phyloP scores from a whole-genome alignment of 805 yeast genomes.

The Allodekkera sacchari region DNA sequence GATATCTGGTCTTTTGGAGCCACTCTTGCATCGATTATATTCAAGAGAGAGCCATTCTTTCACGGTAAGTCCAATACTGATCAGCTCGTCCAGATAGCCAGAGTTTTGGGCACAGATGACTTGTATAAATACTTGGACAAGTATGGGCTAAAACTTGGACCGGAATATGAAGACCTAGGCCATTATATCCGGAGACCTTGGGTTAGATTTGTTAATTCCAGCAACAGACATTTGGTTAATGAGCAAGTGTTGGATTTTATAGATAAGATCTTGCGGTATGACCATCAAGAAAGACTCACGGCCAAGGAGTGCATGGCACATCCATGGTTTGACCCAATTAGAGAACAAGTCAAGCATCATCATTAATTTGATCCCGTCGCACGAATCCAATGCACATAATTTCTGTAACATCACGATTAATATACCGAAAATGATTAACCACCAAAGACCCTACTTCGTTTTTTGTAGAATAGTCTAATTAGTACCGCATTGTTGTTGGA shows the following conservation, averaged over 20 bases:
- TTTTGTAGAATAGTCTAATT: too few relatives aligned
- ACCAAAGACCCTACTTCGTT: too few relatives aligned
- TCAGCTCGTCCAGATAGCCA: slow-evolving; percentile 82
- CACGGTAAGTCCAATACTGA: slow-evolving; percentile 87
- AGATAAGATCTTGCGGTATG: slow-evolving; percentile 72
- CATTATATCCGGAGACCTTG: slow-evolving; percentile 80
- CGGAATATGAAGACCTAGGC: slow-evolving; percentile 72
- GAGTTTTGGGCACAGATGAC: slow-evolving; percentile 81
- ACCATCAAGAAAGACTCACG: slow-evolving; percentile 81
- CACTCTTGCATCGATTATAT: slow-evolving; percentile 82
- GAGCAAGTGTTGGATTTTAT: slow-evolving; percentile 74
- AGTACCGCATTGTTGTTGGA: too few relatives aligned
- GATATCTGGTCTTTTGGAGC: slow-evolving; percentile 95
- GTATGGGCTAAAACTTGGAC: slow-evolving; percentile 62
- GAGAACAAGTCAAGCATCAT: slow-evolving; percentile 9
- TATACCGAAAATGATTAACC: too few relatives aligned
- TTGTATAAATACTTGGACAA: slow-evolving; percentile 59
- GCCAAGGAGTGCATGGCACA: slow-evolving; percentile 86
- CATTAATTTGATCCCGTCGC: too few relatives aligned
- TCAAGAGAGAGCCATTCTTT: slow-evolving; percentile 87
- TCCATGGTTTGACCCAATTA: slow-evolving; percentile 29
- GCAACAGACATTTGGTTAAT: slow-evolving; percentile 59
- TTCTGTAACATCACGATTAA: too few relatives aligned
- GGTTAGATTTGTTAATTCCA: slow-evolving; percentile 63
- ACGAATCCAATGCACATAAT: too few relatives aligned